Evolutionary conservation across 306 rosid species (phyloP).

Genomic region (Luffa acutangula): DNA sequence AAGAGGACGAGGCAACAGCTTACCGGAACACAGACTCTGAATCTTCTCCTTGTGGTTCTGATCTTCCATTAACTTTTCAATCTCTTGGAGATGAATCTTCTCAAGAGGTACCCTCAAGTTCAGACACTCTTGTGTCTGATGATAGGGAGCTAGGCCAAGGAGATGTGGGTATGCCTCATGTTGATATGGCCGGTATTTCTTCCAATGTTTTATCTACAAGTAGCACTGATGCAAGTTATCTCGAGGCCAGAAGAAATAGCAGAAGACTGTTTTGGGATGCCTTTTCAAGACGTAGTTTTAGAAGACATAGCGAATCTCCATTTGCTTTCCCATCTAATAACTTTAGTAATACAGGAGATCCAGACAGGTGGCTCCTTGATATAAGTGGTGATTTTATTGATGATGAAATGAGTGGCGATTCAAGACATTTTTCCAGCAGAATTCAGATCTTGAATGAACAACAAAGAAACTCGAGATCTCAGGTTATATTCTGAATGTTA

Average conservation of each 20-base stretch:
- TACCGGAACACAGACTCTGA: slow-evolving; percentile 21
- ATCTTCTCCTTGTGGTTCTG: slow-evolving; percentile 37
- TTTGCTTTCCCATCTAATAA: slow-evolving; percentile 55
- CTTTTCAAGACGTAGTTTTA: slow-evolving; percentile 71
- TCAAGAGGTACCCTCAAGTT: slow-evolving; percentile 54
- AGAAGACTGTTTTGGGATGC: slow-evolving; percentile 90
- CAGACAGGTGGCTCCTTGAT: slow-evolving; percentile 88
- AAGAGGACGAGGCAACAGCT: slow-evolving; percentile 17
- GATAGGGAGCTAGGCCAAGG: slow-evolving; percentile 54
- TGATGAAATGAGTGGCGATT: slow-evolving; percentile 43
- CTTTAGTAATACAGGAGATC: slow-evolving; percentile 50
- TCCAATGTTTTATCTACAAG: slow-evolving; percentile 51
- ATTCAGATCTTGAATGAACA: slow-evolving; percentile 53
- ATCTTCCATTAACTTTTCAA: slow-evolving; percentile 32
- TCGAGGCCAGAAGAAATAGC: slow-evolving; percentile 64
- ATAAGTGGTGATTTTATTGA: slow-evolving; percentile 58
- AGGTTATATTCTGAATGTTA: slow-evolving; percentile 32
- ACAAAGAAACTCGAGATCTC: slow-evolving; percentile 66
- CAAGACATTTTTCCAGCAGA: slow-evolving; percentile 52
- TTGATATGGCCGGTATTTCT: slow-evolving; percentile 72
- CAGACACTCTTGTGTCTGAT: slow-evolving; percentile 63
- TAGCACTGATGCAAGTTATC: slow-evolving; percentile 39
- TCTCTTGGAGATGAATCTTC: slow-evolving; percentile 41
- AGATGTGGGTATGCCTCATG: slow-evolving; percentile 57
- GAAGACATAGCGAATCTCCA: slow-evolving; percentile 75